phyloP scores from a whole-genome alignment of 2,329 filamentous ascomycete species.

The Plectosphaerella sp. region DNA sequence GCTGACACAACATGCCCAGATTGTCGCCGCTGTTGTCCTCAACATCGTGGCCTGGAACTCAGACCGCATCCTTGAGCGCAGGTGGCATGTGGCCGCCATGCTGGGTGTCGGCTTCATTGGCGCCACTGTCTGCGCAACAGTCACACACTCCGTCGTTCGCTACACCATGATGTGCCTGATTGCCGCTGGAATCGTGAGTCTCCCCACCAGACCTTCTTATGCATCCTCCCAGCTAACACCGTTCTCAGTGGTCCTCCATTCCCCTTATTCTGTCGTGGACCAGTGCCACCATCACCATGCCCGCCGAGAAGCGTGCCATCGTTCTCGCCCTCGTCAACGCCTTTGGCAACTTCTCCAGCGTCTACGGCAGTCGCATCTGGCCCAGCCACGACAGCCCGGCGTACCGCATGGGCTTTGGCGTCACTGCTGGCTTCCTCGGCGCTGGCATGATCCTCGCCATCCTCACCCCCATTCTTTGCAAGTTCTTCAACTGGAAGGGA shows the following conservation, averaged over 20 bases:
- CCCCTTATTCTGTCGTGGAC: constrained; percentile 22
- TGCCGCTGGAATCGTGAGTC: constrained; percentile 13
- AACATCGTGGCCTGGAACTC: constrained; percentile 17
- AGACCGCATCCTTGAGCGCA: constrained; percentile 13
- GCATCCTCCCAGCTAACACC: too few relatives aligned
- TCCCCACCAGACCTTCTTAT: too few relatives aligned
- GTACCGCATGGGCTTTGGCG: constrained; percentile 21
- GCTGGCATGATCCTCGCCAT: constrained; percentile 17
- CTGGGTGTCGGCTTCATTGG: constrained; percentile 14
- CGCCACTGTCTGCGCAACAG: constrained; percentile 16
- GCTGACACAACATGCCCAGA: too few relatives aligned
- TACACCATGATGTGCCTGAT: constrained; percentile 24
- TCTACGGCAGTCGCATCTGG: constrained; percentile 24
- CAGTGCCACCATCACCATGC: constrained; percentile 17
- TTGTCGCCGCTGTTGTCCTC: constrained; percentile 12
- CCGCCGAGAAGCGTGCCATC: constrained; percentile 24
- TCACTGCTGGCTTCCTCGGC: constrained; percentile 20
- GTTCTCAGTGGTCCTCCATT: constrained; percentile 14
- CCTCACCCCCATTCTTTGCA: constrained; percentile 14
- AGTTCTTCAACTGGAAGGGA: constrained; percentile 10
- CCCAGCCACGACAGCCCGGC: constrained; percentile 17
- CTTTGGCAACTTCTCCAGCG: constrained; percentile 24
- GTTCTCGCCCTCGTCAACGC: constrained; percentile 25
- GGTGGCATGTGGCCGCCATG: constrained; percentile 15
- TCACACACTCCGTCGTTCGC: constrained; percentile 15